Conservation (phyloP, 805 yeast genomes). For the Myxozyma kluyveri region DNA sequence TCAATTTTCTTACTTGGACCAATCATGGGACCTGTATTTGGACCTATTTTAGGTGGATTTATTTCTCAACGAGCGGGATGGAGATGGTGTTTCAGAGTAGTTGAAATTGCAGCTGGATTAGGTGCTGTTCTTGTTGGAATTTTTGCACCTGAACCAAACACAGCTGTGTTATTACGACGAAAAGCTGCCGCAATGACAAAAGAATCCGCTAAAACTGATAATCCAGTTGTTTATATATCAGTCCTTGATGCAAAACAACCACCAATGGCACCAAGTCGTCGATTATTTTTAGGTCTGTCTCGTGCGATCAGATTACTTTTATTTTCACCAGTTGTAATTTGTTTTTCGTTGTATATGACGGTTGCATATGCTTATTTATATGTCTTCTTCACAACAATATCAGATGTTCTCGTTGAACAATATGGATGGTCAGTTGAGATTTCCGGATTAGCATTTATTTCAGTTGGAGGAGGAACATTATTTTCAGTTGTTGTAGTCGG, state of each 20-base stretch:
- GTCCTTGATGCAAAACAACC: constrained; percentile 56
- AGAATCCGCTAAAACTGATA: constrained; percentile 4
- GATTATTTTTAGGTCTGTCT: constrained; percentile 5
- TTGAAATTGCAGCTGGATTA: constrained; percentile 32
- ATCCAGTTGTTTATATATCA: constrained; percentile 5
- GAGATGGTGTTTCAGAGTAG: constrained; percentile 72
- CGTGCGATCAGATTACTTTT: constrained; percentile 43
- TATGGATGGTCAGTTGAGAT: constrained; percentile 55
- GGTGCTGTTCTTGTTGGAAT: constrained; percentile 31
- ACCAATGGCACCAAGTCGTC: constrained; percentile 39
- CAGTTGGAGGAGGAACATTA: constrained; percentile 52
- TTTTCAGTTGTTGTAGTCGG: constrained; percentile 51
- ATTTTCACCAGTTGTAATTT: constrained; percentile 18
- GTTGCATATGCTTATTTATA: constrained; percentile 37
- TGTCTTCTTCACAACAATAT: constrained; percentile 57
- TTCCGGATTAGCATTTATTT: constrained; percentile 59
- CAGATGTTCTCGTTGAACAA: constrained; percentile 49
- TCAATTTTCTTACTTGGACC: constrained; percentile 24
- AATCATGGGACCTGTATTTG: constrained; percentile 51
- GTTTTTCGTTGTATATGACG: constrained; percentile 23
- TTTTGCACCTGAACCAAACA: constrained; percentile 77
- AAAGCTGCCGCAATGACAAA: constrained; percentile 11
- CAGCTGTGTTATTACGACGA: constrained; percentile 62
- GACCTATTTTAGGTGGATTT: constrained; percentile 59
- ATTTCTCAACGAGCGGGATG: constrained; percentile 60